Evolutionary conservation across 208 protist species (phyloP), one percentile per base, ranked within the genome.

Genomic region (Trypanosoma caninum): DNA sequence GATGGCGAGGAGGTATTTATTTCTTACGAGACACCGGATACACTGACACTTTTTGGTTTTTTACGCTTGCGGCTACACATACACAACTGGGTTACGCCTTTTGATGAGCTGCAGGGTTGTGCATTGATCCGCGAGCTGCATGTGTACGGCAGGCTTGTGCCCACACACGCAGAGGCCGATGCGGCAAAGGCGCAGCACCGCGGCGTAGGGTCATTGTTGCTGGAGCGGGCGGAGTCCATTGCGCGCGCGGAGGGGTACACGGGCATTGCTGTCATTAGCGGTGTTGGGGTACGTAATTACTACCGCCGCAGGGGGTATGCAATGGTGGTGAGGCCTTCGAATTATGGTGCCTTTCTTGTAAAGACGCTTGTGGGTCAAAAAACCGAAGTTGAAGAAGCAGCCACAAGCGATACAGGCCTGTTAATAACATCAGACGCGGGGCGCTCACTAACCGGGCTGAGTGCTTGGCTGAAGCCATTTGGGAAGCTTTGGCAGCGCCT

Each of bases 81-180:
- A 46, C 72, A 78, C 65, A 76, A 87, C 8, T 16, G 35, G 25
- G 59, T 47, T 5, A 78, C 71, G 22, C 77, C 93, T 22, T 91
- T 98, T 27, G 80, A 89, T 7, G 95, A 97, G 41, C 76, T 99
- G 9, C 78, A 80, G 20, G 87, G 77, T 30, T 84, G 76, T 53
- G 97, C 97, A 2, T 84, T 99, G 18, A 97, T 99, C 18, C 95
- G 98, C 41, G 98, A 99, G 76, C 79, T 99, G 52, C 98, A 99
- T 77, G 98, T 99, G 1, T 98, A 98, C 68, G 95, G 92, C 1
- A 78, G 77, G 45, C 76, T 95, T 10, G 65, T 95, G 30, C 84
- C 89, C 1, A 83, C 91, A 30, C 74, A 61, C 35, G 59, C 77
- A 34, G 68, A 68, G 28, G 92, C 93, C 64, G 94, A 96, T 40